Evolutionary conservation across 148 eudicot genomes (phyloP).

Genomic region (Hydrangea macrophylla): DNA sequence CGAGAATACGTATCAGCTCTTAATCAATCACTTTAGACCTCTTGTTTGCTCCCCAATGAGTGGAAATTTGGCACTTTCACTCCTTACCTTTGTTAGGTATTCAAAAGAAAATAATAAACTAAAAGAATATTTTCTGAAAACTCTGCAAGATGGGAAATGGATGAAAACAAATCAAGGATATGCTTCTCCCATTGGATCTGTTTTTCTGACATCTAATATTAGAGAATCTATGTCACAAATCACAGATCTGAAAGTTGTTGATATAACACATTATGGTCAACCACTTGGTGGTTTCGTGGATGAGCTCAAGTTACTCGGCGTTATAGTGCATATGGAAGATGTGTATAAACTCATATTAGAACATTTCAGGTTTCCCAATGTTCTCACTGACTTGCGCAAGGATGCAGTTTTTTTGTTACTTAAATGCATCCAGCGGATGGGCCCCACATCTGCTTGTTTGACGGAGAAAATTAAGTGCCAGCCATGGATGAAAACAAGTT

Average conservation of each 20-base stretch:
- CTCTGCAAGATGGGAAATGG: constrained; percentile 11
- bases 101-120: neutral
- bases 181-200: neutral
- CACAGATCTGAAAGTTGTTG: neutral
- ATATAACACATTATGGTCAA: neutral
- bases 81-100: constrained; percentile 9
- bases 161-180: constrained; percentile 8
- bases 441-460: constrained; percentile 1
- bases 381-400: constrained; percentile 3
- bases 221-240: neutral
- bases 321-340: neutral
- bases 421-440: constrained; percentile 3
- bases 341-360: neutral
- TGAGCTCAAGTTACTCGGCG: constrained; percentile 24
- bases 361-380: constrained; percentile 3
- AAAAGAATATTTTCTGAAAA: constrained; percentile 5
- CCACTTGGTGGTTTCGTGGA: neutral
- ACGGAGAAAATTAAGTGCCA: neutral
- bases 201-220: neutral
- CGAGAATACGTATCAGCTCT: neutral
- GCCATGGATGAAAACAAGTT: constrained; percentile 9
- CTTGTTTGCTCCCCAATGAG: constrained; percentile 3
- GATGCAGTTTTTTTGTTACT: constrained; percentile 11
- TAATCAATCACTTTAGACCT: neutral
- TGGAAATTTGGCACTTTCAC: neutral